Base-by-base conservation (phyloP, 2,329 filamentous ascomycete species). In the Aspergillus neotritici region DNA sequence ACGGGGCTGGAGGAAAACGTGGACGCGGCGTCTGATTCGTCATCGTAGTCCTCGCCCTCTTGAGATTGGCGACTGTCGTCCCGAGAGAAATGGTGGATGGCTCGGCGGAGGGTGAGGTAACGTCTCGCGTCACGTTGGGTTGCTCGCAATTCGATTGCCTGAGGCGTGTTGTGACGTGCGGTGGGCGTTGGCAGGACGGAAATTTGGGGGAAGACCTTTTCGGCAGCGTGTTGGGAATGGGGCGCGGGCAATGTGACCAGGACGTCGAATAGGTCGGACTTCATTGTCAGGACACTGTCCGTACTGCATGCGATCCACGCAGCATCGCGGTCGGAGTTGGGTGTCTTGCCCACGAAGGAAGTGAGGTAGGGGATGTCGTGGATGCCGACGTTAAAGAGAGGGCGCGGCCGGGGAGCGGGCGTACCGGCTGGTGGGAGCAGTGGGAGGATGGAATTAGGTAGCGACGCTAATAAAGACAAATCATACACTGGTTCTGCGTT, bases 291-390 rank as follows among this genome's bases (percentile, higher is more conserved):
- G 46, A 98, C 93, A 59, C 86, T 91, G 68, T 98, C 93, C 2
- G 91, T 97, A 3, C 91, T 96, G 65, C 90, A 96, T 10, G 91
- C 93, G 46, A 95, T 83, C 89, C 90, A 98, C 31, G 89, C 86
- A 11, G 11, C 76, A 69, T 75, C 55, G 35, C 47, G 39, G 44
- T 65, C 58, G 36, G 58, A 43, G 51, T 60, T 47, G 50, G 64
- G 34, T 31, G 60, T 50, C 58, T 64, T 59, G 69, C 72, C 37
- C 66, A 74, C 73, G 4, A 96, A 75, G 34, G 84, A 79, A 4
- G 86, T 75, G 4, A 97, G 75, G 44, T 84, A 81, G 4, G 86
- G 80, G 38, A 98, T 95, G 60, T 98, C 93, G 63, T 95, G 87
- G 12, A 98, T 83, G 38, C 93, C 93, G 46, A 98, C 79, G 40